These are phyloP conservation scores for Ogataea zsoltii DNA, from an alignment of 805 yeast genomes.

Conservation along the genomic window DNA sequence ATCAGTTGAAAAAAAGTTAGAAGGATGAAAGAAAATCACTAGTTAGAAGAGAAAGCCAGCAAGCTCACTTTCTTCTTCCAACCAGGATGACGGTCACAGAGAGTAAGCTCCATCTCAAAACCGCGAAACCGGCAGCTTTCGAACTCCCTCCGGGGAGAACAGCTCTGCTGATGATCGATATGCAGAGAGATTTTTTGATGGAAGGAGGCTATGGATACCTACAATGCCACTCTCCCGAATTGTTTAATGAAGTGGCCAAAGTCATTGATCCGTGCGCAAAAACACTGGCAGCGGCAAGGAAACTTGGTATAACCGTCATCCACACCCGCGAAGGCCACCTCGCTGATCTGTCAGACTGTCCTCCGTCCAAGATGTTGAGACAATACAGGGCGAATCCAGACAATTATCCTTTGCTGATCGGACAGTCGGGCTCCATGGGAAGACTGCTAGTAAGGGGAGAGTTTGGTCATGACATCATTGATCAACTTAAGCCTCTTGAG, in stretches of 20 bases:
- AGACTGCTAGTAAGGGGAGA: conserved; percentile 32
- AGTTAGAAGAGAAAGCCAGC: no score
- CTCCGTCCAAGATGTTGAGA: conserved; percentile 29
- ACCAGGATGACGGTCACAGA: no score
- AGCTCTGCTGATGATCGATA: conserved; percentile 34
- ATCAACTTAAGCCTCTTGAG: conserved; percentile 29
- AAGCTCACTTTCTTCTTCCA: no score
- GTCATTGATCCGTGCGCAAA: conserved; percentile 27
- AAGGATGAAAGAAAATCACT: neutral
- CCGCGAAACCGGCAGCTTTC: conserved; percentile 14
- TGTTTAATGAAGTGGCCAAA: conserved; percentile 16
- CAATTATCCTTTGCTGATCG: conserved; percentile 23
- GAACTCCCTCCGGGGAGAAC: conserved; percentile 17
- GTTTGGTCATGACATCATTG: conserved; percentile 36
- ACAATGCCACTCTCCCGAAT: conserved; percentile 15
- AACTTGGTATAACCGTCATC: conserved; percentile 30
- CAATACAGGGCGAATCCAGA: conserved; percentile 25
- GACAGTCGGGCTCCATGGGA: conserved; percentile 36
- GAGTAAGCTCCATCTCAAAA: neutral
- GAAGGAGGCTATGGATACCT: conserved; percentile 31
- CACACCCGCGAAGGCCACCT: conserved; percentile 36
- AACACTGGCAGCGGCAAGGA: conserved; percentile 28
- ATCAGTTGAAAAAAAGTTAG: neutral
- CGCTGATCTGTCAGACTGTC: conserved; percentile 32
- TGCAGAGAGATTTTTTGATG: conserved; percentile 36